Evolutionary conservation across 805 yeast species (phyloP), one percentile per base, ranked within the genome.

Genomic region (Nakazawaea anatomiae): DNA sequence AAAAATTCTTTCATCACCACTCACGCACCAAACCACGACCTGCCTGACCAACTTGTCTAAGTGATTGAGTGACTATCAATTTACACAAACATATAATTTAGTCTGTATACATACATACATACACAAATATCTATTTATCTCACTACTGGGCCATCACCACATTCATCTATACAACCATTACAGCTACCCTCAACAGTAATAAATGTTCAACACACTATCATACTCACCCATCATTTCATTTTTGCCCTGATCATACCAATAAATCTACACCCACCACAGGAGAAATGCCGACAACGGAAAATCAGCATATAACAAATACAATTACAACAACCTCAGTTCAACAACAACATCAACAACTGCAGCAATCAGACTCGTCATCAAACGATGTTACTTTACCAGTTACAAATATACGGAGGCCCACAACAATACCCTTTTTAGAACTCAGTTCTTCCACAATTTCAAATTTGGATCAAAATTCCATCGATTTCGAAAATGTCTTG

Each of bases 401-500:
- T 18, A 18, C 25, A 18, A 18, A 41, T 14, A 34, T 47, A 42
- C 46, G 42, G 28, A 47, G 35, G 36, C 41, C 32, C 2, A 58
- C 54, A 44, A 55, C 65, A 32, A 61, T 66, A 29, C 69, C 67
- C 6, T 66, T 65, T 46, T 52, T 66, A 32, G 68, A 66, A 54
- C 55, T 66, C 14, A 64, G 68, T 8, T 58, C 46, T 25, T 25
- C 46, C 4, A 36, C 45, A 3, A 4, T 47, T 25, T 18, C 46
- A 28, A 36, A n/a, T 12, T 31, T 47, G 5, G 42, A 47, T 44
- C 42, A 47, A 27, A 35, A 41, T 30, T 42, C 46, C 4, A 14
- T 47, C 10, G 72, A 72, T 41, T 59, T 73, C 39, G 73, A 71
- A 49, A 69, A 68, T 46, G 69, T 72, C 3, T 56, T 73, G 31